Conservation (phyloP, 2,329 filamentous ascomycete genomes). For the Kalmusia sp. region DNA sequence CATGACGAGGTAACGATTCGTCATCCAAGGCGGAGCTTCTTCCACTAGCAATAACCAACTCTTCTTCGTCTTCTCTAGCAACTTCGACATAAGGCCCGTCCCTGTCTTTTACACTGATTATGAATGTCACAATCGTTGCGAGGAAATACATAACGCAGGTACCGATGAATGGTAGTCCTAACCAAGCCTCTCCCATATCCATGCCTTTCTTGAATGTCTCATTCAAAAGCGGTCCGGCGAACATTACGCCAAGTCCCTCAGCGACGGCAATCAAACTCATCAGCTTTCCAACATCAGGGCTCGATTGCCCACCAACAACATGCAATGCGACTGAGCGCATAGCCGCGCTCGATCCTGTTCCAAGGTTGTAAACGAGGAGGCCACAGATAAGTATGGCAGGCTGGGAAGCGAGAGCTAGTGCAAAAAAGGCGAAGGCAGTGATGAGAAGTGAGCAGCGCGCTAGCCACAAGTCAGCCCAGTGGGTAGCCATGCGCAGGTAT, state of each 20-base stretch:
- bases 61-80: slow-evolving; percentile 21
- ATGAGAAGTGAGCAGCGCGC: slow-evolving; percentile 54
- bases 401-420: slow-evolving; percentile 55
- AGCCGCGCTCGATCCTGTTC: slow-evolving; percentile 56
- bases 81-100: slow-evolving; percentile 28
- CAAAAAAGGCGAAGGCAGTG: slow-evolving; percentile 53
- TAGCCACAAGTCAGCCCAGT: slow-evolving; percentile 55
- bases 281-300: slow-evolving; percentile 53
- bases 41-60: slow-evolving; percentile 12
- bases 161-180: slow-evolving; percentile 54
- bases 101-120: slow-evolving; percentile 33
- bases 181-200: slow-evolving; percentile 54
- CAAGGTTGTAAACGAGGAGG: slow-evolving; percentile 56
- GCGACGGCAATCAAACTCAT: slow-evolving; percentile 59
- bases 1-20: slow-evolving; percentile 7
- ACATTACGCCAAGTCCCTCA: slow-evolving; percentile 55
- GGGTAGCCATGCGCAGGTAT: slow-evolving; percentile 43
- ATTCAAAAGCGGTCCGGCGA: slow-evolving; percentile 56
- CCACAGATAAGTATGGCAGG: slow-evolving; percentile 52
- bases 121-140: slow-evolving; percentile 36
- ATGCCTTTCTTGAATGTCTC: slow-evolving; percentile 56
- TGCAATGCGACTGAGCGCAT: slow-evolving; percentile 57
- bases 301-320: slow-evolving; percentile 53
- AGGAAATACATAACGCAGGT: slow-evolving; percentile 31
- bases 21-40: slow-evolving; percentile 23